Evolutionary conservation across 1,139 yeast species (phyloP).

Genomic region (Hansenula lynferdii): DNA sequence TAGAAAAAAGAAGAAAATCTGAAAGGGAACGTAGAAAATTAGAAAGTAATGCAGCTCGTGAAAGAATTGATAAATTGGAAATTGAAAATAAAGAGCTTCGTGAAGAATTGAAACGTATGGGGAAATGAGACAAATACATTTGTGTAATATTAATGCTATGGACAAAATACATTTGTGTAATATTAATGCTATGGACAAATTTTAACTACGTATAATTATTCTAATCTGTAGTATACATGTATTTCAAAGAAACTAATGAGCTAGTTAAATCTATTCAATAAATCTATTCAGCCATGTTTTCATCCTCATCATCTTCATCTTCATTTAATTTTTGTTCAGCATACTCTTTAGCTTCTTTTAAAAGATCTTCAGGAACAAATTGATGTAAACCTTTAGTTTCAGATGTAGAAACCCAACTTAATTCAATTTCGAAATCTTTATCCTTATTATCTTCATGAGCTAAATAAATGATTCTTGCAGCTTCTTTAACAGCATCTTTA

Average conservation of each 20-base stretch:
- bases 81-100: conserved; percentile 43
- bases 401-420: conserved; percentile 76
- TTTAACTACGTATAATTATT: too few species aligned
- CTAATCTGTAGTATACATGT: conserved; percentile 1
- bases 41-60: conserved; percentile 51
- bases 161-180: too few species aligned
- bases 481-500: conserved; percentile 83
- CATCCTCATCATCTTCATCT: conserved; percentile 50
- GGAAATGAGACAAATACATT: too few species aligned
- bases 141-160: too few species aligned
- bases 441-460: conserved; percentile 99
- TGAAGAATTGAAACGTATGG: conserved; percentile 23
- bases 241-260: not conserved
- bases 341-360: conserved; percentile 74
- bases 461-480: conserved; percentile 86
- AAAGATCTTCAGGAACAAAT: conserved; percentile 69
- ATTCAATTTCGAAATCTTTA: conserved; percentile 92
- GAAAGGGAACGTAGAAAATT: conserved; percentile 66
- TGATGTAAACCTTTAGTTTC: conserved; percentile 83
- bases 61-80: conserved; percentile 49
- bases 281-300: conserved; percentile 24
- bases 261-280: too few species aligned
- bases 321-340: conserved; percentile 82
- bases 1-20: conserved; percentile 60
- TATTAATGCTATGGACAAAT: too few species aligned